These are phyloP conservation scores for Passiflora organensis DNA, from an alignment of 345 rosid genomes.

Conservation along the genomic window DNA sequence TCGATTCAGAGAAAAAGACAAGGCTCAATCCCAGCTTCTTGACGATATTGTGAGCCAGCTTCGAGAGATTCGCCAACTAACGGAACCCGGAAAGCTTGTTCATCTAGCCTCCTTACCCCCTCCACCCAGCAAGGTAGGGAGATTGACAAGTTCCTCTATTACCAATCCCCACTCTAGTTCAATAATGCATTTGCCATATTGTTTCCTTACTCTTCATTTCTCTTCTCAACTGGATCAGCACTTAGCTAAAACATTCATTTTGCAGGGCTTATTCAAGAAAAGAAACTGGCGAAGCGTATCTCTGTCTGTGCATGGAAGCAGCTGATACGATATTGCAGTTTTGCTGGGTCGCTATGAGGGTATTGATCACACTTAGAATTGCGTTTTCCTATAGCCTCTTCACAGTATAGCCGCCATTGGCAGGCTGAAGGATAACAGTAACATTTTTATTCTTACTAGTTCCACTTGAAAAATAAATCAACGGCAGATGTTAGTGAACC, in stretches of 20 bases:
- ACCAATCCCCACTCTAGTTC: background rate
- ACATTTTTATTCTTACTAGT: no score
- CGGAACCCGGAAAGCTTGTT: slow-evolving; percentile 33
- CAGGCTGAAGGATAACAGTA: no score
- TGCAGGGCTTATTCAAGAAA: slow-evolving; percentile 45
- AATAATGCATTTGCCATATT: background rate
- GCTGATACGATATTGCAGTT: background rate
- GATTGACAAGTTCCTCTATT: background rate
- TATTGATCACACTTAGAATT: no score
- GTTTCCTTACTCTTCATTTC: background rate
- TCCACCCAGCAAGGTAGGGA: slow-evolving; percentile 53
- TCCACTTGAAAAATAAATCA: no score
- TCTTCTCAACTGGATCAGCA: background rate
- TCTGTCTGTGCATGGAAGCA: slow-evolving; percentile 27
- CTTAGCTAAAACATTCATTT: slow-evolving; percentile 4
- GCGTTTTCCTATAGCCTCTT: no score
- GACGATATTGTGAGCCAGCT: slow-evolving; percentile 47
- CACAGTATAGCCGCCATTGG: no score
- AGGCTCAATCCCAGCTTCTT: slow-evolving; percentile 35
- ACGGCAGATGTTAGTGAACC: no score
- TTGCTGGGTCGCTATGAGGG: background rate
- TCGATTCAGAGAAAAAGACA: slow-evolving; percentile 37
- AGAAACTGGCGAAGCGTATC: slow-evolving; percentile 42
- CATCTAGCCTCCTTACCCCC: slow-evolving; percentile 52
- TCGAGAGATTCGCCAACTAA: slow-evolving; percentile 40